A percentile compares a stretch with the other conserved stretches of the same genome.
These are phyloP conservation scores for Geranium incanum DNA, from an alignment of 441 rosid species.

Conservation along the genomic window DNA sequence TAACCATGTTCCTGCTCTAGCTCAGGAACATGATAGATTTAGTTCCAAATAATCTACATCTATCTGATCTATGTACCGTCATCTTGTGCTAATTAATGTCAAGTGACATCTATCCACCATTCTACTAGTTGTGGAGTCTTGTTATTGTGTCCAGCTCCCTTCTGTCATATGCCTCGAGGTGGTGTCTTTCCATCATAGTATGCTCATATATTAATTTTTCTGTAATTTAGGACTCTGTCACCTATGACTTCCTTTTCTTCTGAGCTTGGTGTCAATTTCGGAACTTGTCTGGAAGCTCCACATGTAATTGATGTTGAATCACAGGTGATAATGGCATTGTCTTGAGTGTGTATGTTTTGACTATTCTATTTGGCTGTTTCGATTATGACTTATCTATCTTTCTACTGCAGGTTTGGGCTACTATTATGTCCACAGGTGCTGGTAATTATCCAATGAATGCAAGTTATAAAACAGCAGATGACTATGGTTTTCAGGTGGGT, in stretches of 20 bases:
- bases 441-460: constrained; percentile 72
- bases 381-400: constrained; percentile 23
- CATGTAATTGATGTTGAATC: constrained; percentile 78
- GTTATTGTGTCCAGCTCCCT: constrained; percentile 16
- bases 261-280: constrained; percentile 91
- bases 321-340: constrained; percentile 45
- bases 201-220: constrained; percentile 17
- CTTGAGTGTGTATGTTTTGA: constrained; percentile 11
- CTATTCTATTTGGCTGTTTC: constrained; percentile 19
- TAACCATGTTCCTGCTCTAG: not conserved
- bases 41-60: not conserved
- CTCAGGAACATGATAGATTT: not conserved
- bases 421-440: constrained; percentile 65
- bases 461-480: constrained; percentile 84
- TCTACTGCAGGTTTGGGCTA: constrained; percentile 67
- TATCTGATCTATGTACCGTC: not conserved
- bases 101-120: not conserved
- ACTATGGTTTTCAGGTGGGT: constrained; percentile 74
- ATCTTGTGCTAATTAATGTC: not conserved
- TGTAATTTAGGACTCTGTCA: constrained; percentile 66
- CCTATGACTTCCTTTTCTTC: constrained; percentile 92
- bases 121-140: not conserved
- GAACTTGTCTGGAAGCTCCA: constrained; percentile 92
- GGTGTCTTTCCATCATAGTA: constrained; percentile 17
- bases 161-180: constrained; percentile 15